Percentiles rank a stretch among this genome's conserved stretches.
These are phyloP conservation scores for Diaporthe caulivora DNA, from an alignment of 2,329 filamentous ascomycete genomes.

Conservation along the genomic window DNA sequence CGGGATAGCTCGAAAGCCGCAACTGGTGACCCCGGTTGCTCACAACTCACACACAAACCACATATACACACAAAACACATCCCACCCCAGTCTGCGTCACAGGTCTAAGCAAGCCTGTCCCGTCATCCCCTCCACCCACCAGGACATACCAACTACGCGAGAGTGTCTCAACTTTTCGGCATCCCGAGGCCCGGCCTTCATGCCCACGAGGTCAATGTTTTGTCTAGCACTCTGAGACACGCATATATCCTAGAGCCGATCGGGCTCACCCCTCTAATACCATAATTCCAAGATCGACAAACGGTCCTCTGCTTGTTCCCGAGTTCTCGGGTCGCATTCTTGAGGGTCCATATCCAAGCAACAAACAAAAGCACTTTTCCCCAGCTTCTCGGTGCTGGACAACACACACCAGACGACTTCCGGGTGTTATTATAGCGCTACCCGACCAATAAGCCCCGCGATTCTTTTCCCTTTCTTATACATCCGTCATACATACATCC, in stretches of 20 bases:
- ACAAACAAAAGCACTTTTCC: background rate
- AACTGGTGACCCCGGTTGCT: background rate
- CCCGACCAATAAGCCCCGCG: background rate
- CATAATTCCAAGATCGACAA: constrained; percentile 38
- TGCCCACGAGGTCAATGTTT: constrained; percentile 34
- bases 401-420: background rate
- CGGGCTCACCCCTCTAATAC: constrained; percentile 43
- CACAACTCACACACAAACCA: background rate
- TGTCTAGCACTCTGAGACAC: constrained; percentile 38
- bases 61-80: no score
- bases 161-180: constrained; percentile 37
- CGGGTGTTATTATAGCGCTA: background rate
- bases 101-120: constrained; percentile 23
- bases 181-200: constrained; percentile 19
- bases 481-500: background rate
- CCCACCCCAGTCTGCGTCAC: constrained; percentile 19
- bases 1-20: background rate
- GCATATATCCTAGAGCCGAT: constrained; percentile 30
- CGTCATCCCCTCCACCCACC: constrained; percentile 23
- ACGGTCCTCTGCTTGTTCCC: background rate
- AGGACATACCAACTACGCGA: constrained; percentile 30
- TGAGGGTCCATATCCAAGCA: background rate
- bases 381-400: background rate
- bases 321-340: constrained; percentile 24
- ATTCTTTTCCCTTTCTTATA: background rate